Percentiles rank a stretch among this genome's conserved stretches.
phyloP scores from a whole-genome alignment of 139 green algal species.

The Picochlorum costavermella region DNA sequence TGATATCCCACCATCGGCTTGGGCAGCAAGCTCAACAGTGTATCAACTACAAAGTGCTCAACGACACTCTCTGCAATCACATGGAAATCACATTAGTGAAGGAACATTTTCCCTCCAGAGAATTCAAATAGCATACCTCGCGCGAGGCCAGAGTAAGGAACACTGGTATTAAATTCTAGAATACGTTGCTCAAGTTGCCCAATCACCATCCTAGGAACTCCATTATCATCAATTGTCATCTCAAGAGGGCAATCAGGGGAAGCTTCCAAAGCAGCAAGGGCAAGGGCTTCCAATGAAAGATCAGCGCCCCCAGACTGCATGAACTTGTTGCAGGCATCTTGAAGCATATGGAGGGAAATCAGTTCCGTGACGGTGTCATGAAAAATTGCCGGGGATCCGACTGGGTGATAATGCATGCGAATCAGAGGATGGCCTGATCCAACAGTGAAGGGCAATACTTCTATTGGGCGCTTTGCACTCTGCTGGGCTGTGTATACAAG shows the following conservation, averaged over 20 bases:
- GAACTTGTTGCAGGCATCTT: slow-evolving; percentile 20
- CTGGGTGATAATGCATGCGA: slow-evolving; percentile 6
- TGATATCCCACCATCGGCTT: background rate
- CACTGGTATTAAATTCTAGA: slow-evolving; percentile 70
- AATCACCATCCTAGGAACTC: background rate
- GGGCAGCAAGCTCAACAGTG: slow-evolving; percentile 10
- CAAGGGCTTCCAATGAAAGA: slow-evolving; percentile 18
- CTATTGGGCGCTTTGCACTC: slow-evolving; percentile 36
- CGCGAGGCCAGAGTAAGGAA: slow-evolving; percentile 58
- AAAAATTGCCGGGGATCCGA: background rate
- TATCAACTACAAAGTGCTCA: slow-evolving; percentile 19
- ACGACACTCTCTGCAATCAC: background rate
- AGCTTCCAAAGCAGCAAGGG: slow-evolving; percentile 7
- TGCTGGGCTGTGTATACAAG: slow-evolving; percentile 52
- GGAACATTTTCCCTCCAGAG: background rate
- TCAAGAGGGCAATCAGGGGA: background rate
- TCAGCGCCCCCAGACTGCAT: slow-evolving; percentile 9
- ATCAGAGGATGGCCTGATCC: slow-evolving; percentile 42
- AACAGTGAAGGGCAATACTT: slow-evolving; percentile 49
- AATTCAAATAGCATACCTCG: background rate
- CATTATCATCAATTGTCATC: background rate
- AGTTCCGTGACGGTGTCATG: slow-evolving; percentile 52
- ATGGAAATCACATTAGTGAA: background rate
- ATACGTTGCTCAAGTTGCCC: slow-evolving; percentile 47
- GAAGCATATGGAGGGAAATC: slow-evolving; percentile 40